Percentiles rank a stretch among this genome's conserved stretches.
These are phyloP conservation scores for Torulaspora delbrueckii DNA, from an alignment of 805 yeast species.

Conservation along the genomic window DNA sequence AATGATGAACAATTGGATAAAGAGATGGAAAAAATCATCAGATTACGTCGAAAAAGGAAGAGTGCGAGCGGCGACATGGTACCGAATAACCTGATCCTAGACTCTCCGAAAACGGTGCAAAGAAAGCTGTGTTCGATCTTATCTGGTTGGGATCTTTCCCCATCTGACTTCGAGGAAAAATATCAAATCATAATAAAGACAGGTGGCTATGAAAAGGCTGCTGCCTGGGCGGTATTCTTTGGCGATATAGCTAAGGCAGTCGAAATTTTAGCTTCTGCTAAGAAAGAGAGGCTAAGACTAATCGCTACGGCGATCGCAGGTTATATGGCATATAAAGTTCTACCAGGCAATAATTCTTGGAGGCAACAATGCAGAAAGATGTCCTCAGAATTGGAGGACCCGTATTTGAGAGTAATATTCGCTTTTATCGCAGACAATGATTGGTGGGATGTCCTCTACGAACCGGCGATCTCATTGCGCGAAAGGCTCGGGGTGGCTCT, in stretches of 20 bases:
- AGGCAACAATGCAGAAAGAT: conserved; percentile 84
- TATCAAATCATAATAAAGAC: conserved; percentile 49
- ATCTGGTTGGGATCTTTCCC: conserved; percentile 86
- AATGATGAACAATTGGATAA: conserved; percentile 33
- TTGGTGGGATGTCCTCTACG: conserved; percentile 95
- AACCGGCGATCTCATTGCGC: conserved; percentile 76
- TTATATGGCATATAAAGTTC: conserved; percentile 45
- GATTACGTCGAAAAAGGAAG: conserved; percentile 36
- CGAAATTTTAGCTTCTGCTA: conserved; percentile 68
- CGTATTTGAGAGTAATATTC: conserved; percentile 85
- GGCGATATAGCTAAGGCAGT: conserved; percentile 83
- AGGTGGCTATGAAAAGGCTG: conserved; percentile 80
- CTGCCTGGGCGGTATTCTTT: conserved; percentile 95
- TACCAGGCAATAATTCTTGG: conserved; percentile 69
- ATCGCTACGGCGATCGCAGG: conserved; percentile 96
- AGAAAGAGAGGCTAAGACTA: conserved; percentile 61
- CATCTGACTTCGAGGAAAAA: conserved; percentile 67
- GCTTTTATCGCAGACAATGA: conserved; percentile 91
- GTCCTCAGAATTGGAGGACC: conserved; percentile 84
- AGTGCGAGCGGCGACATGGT: conserved; percentile 21
- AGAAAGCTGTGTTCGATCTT: conserved; percentile 75
- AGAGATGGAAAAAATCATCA: conserved; percentile 38
- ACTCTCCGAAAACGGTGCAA: conserved; percentile 47
- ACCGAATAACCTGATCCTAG: conserved; percentile 19
- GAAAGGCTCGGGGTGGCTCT: conserved; percentile 90